Conservation (phyloP, 768 basidiomycete genomes). For the Tulasnella sp. region DNA sequence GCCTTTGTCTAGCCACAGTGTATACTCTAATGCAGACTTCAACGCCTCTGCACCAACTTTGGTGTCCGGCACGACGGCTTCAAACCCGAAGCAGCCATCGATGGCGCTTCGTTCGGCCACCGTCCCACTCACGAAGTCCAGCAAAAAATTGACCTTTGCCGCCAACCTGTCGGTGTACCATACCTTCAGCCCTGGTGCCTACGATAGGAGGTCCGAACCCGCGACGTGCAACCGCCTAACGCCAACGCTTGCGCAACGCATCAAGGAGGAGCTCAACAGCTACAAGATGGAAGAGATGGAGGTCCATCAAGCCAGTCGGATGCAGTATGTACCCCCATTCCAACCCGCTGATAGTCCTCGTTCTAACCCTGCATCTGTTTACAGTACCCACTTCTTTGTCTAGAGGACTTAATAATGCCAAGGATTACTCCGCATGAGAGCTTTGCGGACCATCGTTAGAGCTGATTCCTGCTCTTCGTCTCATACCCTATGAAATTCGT, state of each 20-base stretch:
- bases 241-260: conserved; percentile 90
- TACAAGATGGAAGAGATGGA: conserved; percentile 99
- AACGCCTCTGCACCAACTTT: conserved; percentile 81
- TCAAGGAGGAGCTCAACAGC: conserved; percentile 98
- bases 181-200: conserved; percentile 89
- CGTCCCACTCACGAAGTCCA: conserved; percentile 44
- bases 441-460: not conserved
- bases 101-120: conserved; percentile 76
- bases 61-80: not conserved
- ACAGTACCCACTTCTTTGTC: conserved; percentile 87
- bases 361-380: conserved; percentile 33
- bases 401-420: conserved; percentile 41
- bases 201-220: conserved; percentile 93
- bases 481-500: not conserved
- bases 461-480: not conserved
- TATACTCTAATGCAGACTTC: conserved; percentile 76
- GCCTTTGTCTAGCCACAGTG: conserved; percentile 43
- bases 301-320: conserved; percentile 89
- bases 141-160: conserved; percentile 83
- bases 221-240: conserved; percentile 97
- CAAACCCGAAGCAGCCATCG: conserved; percentile 48
- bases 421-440: not conserved
- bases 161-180: conserved; percentile 93
- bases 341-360: conserved; percentile 19
- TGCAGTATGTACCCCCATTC: conserved; percentile 64